These are phyloP conservation scores for Orbilia oligospora DNA, from an alignment of 2,329 filamentous ascomycete species.

Conservation along the genomic window DNA sequence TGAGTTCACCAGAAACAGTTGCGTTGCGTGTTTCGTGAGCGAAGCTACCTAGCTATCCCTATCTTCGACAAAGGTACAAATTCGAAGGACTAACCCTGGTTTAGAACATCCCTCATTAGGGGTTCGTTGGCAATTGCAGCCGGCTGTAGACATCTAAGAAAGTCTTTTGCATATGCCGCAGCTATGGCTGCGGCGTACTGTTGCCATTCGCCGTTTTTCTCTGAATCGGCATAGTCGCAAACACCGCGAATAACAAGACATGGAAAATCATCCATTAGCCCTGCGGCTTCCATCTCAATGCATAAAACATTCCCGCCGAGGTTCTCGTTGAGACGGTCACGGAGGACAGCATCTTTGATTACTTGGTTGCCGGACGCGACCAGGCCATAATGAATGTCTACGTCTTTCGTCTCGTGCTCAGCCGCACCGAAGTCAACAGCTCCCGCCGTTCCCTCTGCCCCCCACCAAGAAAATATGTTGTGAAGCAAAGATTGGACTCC, in stretches of 20 bases:
- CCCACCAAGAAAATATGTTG: too few relatives aligned
- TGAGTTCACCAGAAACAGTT: too few relatives aligned
- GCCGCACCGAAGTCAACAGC: background rate
- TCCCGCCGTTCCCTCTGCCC: too few relatives aligned
- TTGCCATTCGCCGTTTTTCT: conserved; percentile 6
- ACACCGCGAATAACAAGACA: conserved; percentile 19
- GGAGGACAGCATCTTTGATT: conserved; percentile 6
- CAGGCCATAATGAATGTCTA: conserved; percentile 7
- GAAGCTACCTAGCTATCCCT: too few relatives aligned
- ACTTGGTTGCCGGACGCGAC: conserved; percentile 18
- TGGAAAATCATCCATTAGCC: conserved; percentile 5
- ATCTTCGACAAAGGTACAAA: background rate
- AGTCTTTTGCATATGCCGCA: conserved; percentile 21
- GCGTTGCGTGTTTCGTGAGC: too few relatives aligned
- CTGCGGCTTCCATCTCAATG: conserved; percentile 22
- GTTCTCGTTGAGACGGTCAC: background rate
- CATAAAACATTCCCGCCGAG: conserved; percentile 14
- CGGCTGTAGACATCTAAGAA: conserved; percentile 22
- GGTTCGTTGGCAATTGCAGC: background rate
- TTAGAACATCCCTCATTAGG: background rate
- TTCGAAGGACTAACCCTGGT: background rate
- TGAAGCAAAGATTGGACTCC: too few relatives aligned
- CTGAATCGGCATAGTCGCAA: conserved; percentile 13
- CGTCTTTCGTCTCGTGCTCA: background rate
- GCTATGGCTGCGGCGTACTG: conserved; percentile 4